Evolutionary conservation across 495 filamentous ascomycete genomes (phyloP), one percentile per base, ranked within the genome.

Genomic region (Darksidea phi): DNA sequence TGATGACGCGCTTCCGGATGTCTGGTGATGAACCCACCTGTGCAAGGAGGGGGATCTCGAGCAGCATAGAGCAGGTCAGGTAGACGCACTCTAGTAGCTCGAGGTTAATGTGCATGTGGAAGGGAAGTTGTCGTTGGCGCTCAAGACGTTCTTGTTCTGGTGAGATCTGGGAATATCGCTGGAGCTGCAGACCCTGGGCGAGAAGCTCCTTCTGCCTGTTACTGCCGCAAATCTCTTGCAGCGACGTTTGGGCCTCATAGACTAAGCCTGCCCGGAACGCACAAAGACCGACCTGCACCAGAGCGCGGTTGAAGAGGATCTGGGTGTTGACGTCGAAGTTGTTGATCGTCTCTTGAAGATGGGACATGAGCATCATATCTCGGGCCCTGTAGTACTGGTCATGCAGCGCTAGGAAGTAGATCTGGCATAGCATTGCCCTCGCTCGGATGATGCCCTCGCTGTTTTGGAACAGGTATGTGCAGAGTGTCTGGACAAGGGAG

Each of bases 61-160:
- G 82, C 60, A 99, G 86, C 94, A 97, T 97, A 78, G 89, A 95
- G 75, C 91, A 97, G 57, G 94, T 97, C 46, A 99, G 86, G 76
- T 99, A 99, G 59, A 97, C 92, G 71, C 93, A 97, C 74, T 99
- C 94, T 2, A 99, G 84, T 26, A 99, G 84, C 69, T 99, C 94
- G 20, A 99, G 82, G 80, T 99, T 99, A 80, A 99, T 97, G 81
- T 99, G 94, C 90, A 97, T 96, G 78, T 99, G 94, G 84, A 99
- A 99, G 43, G 94, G 94, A 59, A 99, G 81, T 77, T 97, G 94
- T 61, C 94, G 85, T 74, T 97, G 94, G 64, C 91, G 86, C 75
- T 99, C 94, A 23, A 97, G 83, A 62, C 93, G 87, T 76, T 99
- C 94, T 74, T 97, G 95, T 78, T 99, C 94, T 5, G 94, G 95